Conservation (phyloP, 2,329 filamentous ascomycete genomes). For the Beauveria asiatica region DNA sequence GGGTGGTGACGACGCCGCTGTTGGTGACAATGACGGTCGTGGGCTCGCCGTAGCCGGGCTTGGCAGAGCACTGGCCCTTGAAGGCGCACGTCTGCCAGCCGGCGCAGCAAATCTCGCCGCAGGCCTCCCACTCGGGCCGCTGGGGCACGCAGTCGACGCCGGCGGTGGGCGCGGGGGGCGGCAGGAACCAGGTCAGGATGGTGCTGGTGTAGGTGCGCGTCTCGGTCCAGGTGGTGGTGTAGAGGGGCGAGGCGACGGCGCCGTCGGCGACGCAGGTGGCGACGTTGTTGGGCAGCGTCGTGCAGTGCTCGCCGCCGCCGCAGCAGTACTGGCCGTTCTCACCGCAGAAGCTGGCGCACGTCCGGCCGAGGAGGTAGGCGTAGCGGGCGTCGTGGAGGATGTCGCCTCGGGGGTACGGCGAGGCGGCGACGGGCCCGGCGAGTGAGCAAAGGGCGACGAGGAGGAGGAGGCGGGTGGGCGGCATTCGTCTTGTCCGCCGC, state of each 20-base stretch:
- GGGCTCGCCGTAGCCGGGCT: conserved; percentile 37
- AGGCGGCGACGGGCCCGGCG: conserved; percentile 23
- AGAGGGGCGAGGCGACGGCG: conserved; percentile 26
- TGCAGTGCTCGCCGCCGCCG: conserved; percentile 38
- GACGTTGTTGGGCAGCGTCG: conserved; percentile 37
- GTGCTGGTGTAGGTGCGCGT: conserved; percentile 54
- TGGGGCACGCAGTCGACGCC: conserved; percentile 42
- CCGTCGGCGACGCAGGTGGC: conserved; percentile 39
- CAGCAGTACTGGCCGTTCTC: conserved; percentile 49
- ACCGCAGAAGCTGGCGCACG: conserved; percentile 47
- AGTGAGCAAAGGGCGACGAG: conserved; percentile 32
- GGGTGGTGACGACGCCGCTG: conserved; percentile 42
- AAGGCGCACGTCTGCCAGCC: conserved; percentile 58
- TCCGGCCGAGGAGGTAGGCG: conserved; percentile 41
- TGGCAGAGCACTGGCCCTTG: conserved; percentile 48
- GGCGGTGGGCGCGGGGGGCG: conserved; percentile 35
- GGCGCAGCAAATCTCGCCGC: conserved; percentile 63
- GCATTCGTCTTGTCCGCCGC: conserved; percentile 6
- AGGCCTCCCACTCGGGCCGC: conserved; percentile 49
- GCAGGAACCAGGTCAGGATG: conserved; percentile 40
- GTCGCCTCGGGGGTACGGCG: conserved; percentile 42
- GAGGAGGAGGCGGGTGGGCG: conserved; percentile 18
- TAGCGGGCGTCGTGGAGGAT: conserved; percentile 37
- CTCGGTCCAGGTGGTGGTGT: conserved; percentile 53
- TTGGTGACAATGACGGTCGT: conserved; percentile 36